phyloP scores from a whole-genome alignment of 371 early-diverging fungal genomes.

The Syncephalastrum racemosum region DNA sequence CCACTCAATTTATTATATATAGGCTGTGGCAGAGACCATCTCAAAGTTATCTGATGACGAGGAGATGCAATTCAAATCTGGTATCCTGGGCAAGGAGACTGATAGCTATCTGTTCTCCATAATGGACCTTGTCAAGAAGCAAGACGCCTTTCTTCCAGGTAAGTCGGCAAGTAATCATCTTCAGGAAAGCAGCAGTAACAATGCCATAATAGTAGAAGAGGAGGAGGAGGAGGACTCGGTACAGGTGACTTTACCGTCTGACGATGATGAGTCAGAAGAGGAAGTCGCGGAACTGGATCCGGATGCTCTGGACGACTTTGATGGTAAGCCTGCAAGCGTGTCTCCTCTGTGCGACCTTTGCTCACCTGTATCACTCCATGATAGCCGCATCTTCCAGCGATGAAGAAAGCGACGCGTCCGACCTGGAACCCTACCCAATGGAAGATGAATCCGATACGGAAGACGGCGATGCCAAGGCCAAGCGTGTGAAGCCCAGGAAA shows the following conservation, averaged over 20 bases:
- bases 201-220: neutral
- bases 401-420: slow-evolving; percentile 31
- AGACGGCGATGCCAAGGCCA: slow-evolving; percentile 13
- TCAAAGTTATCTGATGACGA: slow-evolving; percentile 22
- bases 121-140: slow-evolving; percentile 16
- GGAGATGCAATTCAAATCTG: slow-evolving; percentile 25
- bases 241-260: neutral
- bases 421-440: slow-evolving; percentile 49
- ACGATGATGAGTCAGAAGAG: slow-evolving; percentile 18
- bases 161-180: neutral
- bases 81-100: slow-evolving; percentile 23
- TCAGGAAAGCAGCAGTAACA: neutral
- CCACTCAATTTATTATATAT: neutral
- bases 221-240: neutral
- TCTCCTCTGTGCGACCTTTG: neutral
- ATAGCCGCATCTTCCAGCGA: neutral
- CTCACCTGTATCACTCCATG: neutral
- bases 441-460: slow-evolving; percentile 44
- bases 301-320: slow-evolving; percentile 22
- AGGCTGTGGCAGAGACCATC: slow-evolving; percentile 37
- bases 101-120: slow-evolving; percentile 17
- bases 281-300: slow-evolving; percentile 35
- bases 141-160: slow-evolving; percentile 18
- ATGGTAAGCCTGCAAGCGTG: slow-evolving; percentile 15
- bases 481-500: slow-evolving; percentile 33